Evolutionary conservation across 202 grass and related monocot species (phyloP), one percentile per base, ranked within the genome.

Genomic region (Cymbopogon flexuosus): DNA sequence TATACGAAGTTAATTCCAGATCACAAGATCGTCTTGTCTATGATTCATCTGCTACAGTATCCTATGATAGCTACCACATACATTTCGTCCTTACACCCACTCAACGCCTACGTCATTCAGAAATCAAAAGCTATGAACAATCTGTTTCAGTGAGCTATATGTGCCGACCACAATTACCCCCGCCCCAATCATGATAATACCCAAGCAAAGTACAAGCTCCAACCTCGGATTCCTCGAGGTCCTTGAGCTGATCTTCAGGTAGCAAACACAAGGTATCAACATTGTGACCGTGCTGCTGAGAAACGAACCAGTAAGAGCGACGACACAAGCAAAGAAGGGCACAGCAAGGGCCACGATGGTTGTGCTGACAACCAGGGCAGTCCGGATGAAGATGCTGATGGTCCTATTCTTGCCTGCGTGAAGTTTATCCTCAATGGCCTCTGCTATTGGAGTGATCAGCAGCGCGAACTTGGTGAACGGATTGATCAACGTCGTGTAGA

Each of bases 401-500:
- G 46, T 54, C 19, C 46, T 84, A 8, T 74, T 62, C 79, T 89
- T 90, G 11, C 67, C 76, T 46, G 84, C 34, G 11, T 75, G 78
- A 27, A 90, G 76, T 21, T 59, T 63, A 30, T 90, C 88, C 57
- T 97, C 91, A 16, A 92, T 84, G 3, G 91, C 89, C 46, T 90
- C 87, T 6, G 94, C 88, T 71, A 97, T 86, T 0, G 94, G 91
- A 6, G 83, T 85, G 27, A 94, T 45, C 21, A 92, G 31, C 57
- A 97, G 56, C 2, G 91, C 89, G 2, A 87, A 97, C 81, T 92
- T 97, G 61, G 87, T 85, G 72, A 94, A 82, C 1, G 94, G 91
- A 46, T 92, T 97, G 76, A 97, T 84, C 21, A 97, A 62, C 10
- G 94, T 94, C 0, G 86, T 92, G 88, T 90, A 97, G 49, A 92